A percentile compares a stretch with the other conserved stretches of the same genome.
These are phyloP conservation scores for Suhomyces prunicola DNA, from an alignment of 805 yeast species.

Conservation along the genomic window DNA sequence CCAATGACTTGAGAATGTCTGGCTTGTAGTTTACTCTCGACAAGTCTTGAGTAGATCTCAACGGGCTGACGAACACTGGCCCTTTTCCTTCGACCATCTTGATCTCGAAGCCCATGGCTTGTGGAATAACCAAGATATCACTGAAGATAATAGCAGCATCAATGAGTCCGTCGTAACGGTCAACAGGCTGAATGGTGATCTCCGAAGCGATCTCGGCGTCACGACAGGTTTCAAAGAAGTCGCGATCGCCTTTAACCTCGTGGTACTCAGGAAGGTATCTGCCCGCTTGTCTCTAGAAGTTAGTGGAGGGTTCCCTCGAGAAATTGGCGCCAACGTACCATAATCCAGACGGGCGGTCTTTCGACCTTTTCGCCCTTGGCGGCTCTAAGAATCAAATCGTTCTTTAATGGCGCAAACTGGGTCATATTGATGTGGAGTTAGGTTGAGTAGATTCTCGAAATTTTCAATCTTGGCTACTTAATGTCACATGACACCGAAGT, in stretches of 20 bases:
- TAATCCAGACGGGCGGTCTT: constrained; percentile 97
- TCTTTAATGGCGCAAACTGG: constrained; percentile 73
- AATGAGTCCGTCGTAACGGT: constrained; percentile 80
- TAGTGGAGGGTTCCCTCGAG: constrained; percentile 3
- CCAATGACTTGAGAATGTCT: constrained; percentile 73
- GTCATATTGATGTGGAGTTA: constrained; percentile 17
- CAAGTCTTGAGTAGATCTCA: constrained; percentile 71
- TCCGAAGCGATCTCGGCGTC: constrained; percentile 92
- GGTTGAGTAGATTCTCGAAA: not conserved
- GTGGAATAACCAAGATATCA: constrained; percentile 94
- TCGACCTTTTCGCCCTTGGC: constrained; percentile 89
- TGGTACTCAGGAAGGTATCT: constrained; percentile 90
- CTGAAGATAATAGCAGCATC: constrained; percentile 97
- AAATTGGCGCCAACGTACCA: constrained; percentile 42
- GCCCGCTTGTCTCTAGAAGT: constrained; percentile 81
- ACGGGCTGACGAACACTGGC: constrained; percentile 86
- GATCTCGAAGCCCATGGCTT: constrained; percentile 96
- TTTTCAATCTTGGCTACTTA: not conserved
- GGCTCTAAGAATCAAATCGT: constrained; percentile 88
- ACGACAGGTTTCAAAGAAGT: constrained; percentile 93
- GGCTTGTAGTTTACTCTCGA: constrained; percentile 56
- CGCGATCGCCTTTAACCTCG: constrained; percentile 76
- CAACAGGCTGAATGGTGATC: constrained; percentile 93
- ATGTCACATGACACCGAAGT: not conserved
- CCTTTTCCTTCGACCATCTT: constrained; percentile 94